Conservation (phyloP, 805 yeast species). For the Saccharomycopsis microspora region DNA sequence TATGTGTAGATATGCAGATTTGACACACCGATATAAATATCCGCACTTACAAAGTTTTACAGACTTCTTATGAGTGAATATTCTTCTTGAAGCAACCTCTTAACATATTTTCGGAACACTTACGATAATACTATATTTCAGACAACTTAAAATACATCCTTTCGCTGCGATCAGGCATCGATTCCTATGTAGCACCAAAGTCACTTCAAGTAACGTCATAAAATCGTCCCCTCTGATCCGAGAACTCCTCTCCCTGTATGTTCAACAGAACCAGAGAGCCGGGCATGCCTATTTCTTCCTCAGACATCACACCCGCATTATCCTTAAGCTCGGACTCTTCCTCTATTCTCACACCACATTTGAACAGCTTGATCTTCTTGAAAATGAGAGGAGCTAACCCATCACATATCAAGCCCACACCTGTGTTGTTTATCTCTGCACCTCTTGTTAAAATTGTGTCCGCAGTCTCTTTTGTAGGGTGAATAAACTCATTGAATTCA, state of each 20-base stretch:
- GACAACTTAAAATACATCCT: no score
- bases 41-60: no score
- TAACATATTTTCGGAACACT: no score
- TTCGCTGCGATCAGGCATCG: no score
- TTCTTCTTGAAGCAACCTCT: no score
- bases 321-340: neutral
- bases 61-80: no score
- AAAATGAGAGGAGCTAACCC: slow-evolving; percentile 37
- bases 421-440: slow-evolving; percentile 35
- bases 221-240: slow-evolving; percentile 30
- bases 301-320: neutral
- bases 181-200: no score
- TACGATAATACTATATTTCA: no score
- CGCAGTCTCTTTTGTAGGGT: slow-evolving; percentile 60
- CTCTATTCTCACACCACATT: neutral
- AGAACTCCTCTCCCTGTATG: slow-evolving; percentile 26
- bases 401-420: slow-evolving; percentile 49
- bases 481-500: slow-evolving; percentile 56
- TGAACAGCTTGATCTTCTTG: slow-evolving; percentile 2
- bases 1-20: no score
- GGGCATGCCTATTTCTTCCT: neutral
- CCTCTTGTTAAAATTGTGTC: slow-evolving; percentile 70
- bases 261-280: slow-evolving; percentile 18
- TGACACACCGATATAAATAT: no score
- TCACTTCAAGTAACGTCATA: slow-evolving; percentile 25